Evolutionary conservation across 306 rosid species (phyloP).

Genomic region (Cucumis sativus): DNA sequence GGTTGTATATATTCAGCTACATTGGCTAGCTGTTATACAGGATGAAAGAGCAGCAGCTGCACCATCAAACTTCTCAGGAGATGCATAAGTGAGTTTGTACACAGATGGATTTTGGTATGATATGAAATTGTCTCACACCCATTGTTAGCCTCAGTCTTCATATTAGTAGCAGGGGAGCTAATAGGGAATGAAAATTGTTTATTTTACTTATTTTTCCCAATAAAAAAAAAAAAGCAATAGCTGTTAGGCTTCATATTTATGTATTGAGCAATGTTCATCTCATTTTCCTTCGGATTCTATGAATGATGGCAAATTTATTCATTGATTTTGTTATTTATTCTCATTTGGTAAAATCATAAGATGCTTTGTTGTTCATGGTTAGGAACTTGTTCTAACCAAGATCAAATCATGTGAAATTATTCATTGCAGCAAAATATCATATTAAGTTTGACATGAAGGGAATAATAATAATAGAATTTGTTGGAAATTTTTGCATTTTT

Average conservation of each 20-base stretch:
- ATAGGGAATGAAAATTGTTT: conserved; percentile 4
- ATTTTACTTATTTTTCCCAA: not conserved
- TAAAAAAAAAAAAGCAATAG: not conserved
- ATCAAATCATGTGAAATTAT: not conserved
- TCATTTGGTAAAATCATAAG: not conserved
- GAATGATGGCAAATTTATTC: not conserved
- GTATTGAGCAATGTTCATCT: not conserved
- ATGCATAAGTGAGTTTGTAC: not conserved
- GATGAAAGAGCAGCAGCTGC: not conserved
- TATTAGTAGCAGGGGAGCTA: conserved; percentile 1
- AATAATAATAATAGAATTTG: not conserved
- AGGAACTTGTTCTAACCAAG: not conserved
- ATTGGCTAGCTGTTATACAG: not conserved
- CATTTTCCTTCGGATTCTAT: not conserved
- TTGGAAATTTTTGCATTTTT: not conserved
- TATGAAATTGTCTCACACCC: not conserved
- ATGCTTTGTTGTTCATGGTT: not conserved
- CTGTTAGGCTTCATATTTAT: not conserved
- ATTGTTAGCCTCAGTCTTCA: conserved; percentile 7
- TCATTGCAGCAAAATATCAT: not conserved
- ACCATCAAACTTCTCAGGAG: not conserved
- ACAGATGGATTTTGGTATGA: not conserved
- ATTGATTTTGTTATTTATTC: not conserved
- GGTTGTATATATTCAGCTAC: not conserved
- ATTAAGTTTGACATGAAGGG: not conserved